These are phyloP conservation scores for Penicillium sp. DNA, from an alignment of 2,329 filamentous ascomycete species.

Conservation along the genomic window DNA sequence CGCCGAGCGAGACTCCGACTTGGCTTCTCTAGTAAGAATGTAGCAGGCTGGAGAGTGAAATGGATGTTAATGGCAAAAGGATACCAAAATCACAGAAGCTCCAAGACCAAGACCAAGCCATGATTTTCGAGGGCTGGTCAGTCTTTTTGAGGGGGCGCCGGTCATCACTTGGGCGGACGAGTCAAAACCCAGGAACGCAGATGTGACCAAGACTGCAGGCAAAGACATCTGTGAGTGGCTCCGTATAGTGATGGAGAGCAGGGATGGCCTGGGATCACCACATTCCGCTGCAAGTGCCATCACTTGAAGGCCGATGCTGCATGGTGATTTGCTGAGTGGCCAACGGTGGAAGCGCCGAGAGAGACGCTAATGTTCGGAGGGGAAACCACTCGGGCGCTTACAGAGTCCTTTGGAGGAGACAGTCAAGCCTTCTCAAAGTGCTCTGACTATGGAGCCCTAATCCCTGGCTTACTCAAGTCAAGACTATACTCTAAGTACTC, in stretches of 20 bases:
- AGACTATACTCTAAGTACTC: too few relatives aligned
- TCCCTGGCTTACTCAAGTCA: too few relatives aligned
- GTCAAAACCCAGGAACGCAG: conserved; percentile 26
- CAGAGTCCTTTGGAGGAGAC: background rate
- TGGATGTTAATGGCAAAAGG: background rate
- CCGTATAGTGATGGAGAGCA: conserved; percentile 10
- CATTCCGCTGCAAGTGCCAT: conserved; percentile 35
- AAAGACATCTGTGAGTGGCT: conserved; percentile 17
- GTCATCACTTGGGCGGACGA: conserved; percentile 27
- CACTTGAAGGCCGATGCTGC: conserved; percentile 21
- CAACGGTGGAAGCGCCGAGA: conserved; percentile 32
- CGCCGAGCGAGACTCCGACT: background rate
- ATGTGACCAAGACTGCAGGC: conserved; percentile 36
- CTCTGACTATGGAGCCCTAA: too few relatives aligned
- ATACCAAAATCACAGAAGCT: conserved; percentile 20
- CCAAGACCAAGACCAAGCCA: conserved; percentile 21
- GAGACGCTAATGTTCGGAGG: conserved; percentile 26
- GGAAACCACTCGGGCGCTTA: conserved; percentile 29
- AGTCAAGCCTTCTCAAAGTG: too few relatives aligned
- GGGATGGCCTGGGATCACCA: conserved; percentile 23
- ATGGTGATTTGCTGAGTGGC: conserved; percentile 28
- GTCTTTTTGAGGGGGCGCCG: conserved; percentile 35
- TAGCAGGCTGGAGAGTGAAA: background rate
- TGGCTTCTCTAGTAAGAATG: conserved; percentile 1
- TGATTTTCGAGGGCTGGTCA: conserved; percentile 24